A percentile compares a stretch with the other conserved stretches of the same genome.
These are phyloP conservation scores for Rauvolfia tetraphylla DNA, from an alignment of 257 asterid genomes.

Conservation along the genomic window DNA sequence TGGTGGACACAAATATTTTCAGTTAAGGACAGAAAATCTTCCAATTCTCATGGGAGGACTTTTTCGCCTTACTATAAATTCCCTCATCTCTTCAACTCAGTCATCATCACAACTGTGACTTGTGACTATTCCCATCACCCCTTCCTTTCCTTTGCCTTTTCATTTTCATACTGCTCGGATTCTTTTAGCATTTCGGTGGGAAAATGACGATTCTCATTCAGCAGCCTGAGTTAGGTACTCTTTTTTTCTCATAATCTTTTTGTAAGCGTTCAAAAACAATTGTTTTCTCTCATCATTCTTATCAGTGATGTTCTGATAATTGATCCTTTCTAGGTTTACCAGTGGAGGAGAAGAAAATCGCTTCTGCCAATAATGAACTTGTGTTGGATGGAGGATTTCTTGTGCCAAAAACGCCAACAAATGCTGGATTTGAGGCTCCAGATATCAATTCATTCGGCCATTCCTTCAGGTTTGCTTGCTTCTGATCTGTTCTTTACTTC, in stretches of 20 bases:
- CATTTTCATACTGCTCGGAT: too few relatives aligned
- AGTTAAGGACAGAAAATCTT: constrained; percentile 36
- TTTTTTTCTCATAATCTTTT: not conserved
- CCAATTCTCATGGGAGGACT: constrained; percentile 46
- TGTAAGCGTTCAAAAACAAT: too few relatives aligned
- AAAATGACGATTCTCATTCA: constrained; percentile 62
- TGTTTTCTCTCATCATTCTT: not conserved
- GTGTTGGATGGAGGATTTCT: constrained; percentile 51
- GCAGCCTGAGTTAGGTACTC: constrained; percentile 46
- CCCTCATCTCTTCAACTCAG: not conserved
- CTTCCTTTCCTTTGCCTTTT: not conserved
- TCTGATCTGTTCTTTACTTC: not conserved
- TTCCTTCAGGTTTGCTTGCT: constrained; percentile 40
- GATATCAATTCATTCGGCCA: constrained; percentile 65
- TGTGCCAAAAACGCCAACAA: constrained; percentile 28
- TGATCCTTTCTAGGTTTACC: constrained; percentile 21
- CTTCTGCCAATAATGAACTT: constrained; percentile 31
- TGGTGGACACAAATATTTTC: constrained; percentile 5
- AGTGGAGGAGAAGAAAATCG: constrained; percentile 30
- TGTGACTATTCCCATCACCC: not conserved
- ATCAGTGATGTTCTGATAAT: not conserved
- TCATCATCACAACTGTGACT: not conserved
- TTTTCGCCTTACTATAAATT: constrained; percentile 45
- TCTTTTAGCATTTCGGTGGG: not conserved
- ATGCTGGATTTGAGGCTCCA: constrained; percentile 44